Evolutionary conservation across 2,329 filamentous ascomycete species (phyloP), one percentile per base, ranked within the genome.

Genomic region (Colletotrichum sp.): DNA sequence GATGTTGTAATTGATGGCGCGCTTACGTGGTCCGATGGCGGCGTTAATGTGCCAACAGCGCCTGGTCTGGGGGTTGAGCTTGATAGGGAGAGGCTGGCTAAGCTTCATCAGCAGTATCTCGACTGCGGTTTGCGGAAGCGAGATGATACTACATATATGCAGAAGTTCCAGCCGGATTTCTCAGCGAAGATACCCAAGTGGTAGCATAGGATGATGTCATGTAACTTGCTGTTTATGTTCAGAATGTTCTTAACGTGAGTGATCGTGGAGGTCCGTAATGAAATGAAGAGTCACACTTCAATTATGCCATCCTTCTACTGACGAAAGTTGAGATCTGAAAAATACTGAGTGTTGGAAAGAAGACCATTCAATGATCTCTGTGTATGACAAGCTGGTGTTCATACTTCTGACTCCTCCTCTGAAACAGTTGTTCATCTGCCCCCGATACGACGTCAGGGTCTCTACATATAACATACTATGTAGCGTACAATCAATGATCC

Each of bases 1-100:
- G 86, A 87, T 65, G 85, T 87, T 7, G 79, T 87, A 60, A 74
- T 83, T 9, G 81, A 85, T n/a, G 84, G 84, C 2, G 81, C 82
- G 0, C 59, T 87, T 70, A 82, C 78, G 30, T 87, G 85, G 85
- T 77, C 66, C 1, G 80, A 86, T 52, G 85, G 85, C 0, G 84
- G 82, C 2, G 75, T 86, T 6, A 44, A 79, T 0, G 85, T 86
- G 26, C 85, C 85, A 1, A 82, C 79, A 1, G 59, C 72, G 0
- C 84, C 85, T 3, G 85, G 85, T 3, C 63, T 86, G 16, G 85
- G 85, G 0, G 49, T 86, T 8, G 84, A 86, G 69, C 79, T 87
- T 0, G 85, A 87, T n/a, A 80, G 83, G 18, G 78, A 82, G 39
- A 84, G 80, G 71, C 59, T 86, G 68, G 81, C 79, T n/a, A 72